Evolutionary conservation across 2,329 filamentous ascomycete genomes (phyloP), one percentile per base, ranked within the genome.

Genomic region (Aspergillus uvarum): DNA sequence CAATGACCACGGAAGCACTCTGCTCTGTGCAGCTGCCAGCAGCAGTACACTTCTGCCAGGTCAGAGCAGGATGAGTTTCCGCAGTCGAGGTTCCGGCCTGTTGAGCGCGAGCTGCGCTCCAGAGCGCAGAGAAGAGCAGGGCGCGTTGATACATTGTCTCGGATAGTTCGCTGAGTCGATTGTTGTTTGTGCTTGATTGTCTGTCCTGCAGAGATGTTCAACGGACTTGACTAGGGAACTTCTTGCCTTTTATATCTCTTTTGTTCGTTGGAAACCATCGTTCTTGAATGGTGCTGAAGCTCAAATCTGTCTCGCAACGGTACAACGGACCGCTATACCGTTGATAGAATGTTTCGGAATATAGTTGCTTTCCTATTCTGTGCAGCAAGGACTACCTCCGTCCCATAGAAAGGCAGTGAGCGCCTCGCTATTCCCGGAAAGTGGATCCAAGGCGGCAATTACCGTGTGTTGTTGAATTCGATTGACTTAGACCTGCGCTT

Each of bases 21-120:
- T 83, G 82, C 2, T 72, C 84, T 26, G 75, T 80, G 76, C 85
- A 87, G 32, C 74, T 76, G 54, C 83, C 82, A 58, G 74, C 76
- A 22, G 74, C 68, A 38, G 82, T 80, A 74, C 85, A 87, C 62
- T 77, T 78, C 61, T 81, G 76, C 81, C 83, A 85, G 59, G 72
- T 78, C 66, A 87, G 74, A 29, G 77, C 59, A 19, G 85, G 85
- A 69, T 87, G 84, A 31, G 58, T 67, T 63, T 74, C 72, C 8
- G 63, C 38, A 10, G 51, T 65, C 56, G 65, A 60, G 2, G 71
- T 75, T 47, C 73, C 73, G 61, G 49, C 72, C 63, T 74, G 73
- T 65, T 75, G 73, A 54, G 70, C 71, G 53, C 58, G 60, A 26
- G 62, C 66, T 24, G 64, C 66, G 26, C 63, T 64, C 58, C 68